phyloP scores from a whole-genome alignment of 1,284 basidiomycete genomes.

The Puccinia novopanici region DNA sequence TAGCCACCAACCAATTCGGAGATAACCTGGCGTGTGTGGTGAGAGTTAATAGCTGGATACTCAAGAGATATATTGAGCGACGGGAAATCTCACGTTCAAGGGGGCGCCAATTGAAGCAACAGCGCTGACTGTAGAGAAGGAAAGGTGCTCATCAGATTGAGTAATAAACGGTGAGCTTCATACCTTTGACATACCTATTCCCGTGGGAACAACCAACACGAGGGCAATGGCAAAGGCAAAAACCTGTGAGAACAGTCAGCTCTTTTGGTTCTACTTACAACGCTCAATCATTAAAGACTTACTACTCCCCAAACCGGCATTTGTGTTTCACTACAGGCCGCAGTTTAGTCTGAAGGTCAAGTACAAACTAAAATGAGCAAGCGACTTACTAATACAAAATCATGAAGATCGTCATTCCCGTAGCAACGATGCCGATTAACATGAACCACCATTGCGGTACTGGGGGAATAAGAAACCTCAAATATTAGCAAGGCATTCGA shows the following conservation, averaged over 20 bases:
- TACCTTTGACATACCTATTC: slow-evolving; percentile 19
- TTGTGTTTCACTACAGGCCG: slow-evolving; percentile 28
- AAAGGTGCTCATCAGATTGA: neutral
- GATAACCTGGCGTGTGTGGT: slow-evolving; percentile 22
- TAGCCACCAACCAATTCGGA: slow-evolving; percentile 49
- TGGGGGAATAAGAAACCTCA: neutral
- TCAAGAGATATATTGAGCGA: neutral
- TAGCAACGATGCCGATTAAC: slow-evolving; percentile 55
- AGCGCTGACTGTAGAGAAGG: slow-evolving; percentile 23
- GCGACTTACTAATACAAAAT: slow-evolving; percentile 52
- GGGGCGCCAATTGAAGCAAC: slow-evolving; percentile 36
- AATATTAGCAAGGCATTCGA: neutral
- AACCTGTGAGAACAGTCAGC: slow-evolving; percentile 1
- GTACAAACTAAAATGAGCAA: neutral
- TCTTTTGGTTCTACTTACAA: neutral
- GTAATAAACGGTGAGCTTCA: neutral
- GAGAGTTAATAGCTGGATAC: neutral
- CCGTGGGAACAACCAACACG: slow-evolving; percentile 36
- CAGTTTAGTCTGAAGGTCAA: neutral
- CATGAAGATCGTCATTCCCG: slow-evolving; percentile 55
- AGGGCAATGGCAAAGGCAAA: slow-evolving; percentile 37
- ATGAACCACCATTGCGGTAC: slow-evolving; percentile 59
- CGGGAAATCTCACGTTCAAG: slow-evolving; percentile 26
- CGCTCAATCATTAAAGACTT: neutral
- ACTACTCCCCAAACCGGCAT: slow-evolving; percentile 50